Evolutionary conservation across 2,329 filamentous ascomycete species (phyloP).

Genomic region (Fusarium neocosmosporiellum): DNA sequence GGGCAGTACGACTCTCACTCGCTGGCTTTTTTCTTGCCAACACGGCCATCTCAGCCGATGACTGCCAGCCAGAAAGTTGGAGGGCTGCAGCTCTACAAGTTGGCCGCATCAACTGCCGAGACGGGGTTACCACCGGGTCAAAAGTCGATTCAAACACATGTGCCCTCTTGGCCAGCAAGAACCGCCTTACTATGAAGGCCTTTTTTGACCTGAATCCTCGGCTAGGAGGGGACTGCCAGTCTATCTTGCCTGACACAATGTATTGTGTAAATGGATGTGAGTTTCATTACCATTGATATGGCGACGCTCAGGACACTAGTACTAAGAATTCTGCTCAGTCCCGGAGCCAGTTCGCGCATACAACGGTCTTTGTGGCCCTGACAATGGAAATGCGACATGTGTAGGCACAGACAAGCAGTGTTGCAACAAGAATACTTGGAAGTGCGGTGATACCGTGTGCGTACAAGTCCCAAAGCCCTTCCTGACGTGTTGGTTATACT

Average conservation of each 20-base stretch:
- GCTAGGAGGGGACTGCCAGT: slow-evolving; percentile 1
- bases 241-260: slow-evolving; percentile 4
- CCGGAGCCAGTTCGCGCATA: neutral
- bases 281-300: neutral
- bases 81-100: neutral
- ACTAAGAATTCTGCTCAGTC: neutral
- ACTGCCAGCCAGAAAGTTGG: slow-evolving; percentile 6
- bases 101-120: slow-evolving; percentile 7
- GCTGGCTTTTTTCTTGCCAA: neutral
- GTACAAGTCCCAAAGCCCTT: neutral
- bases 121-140: neutral
- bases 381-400: slow-evolving; percentile 17
- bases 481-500: neutral
- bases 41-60: neutral
- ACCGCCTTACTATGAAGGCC: neutral
- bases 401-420: slow-evolving; percentile 17
- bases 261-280: slow-evolving; percentile 22
- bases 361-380: slow-evolving; percentile 11
- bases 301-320: neutral
- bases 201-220: slow-evolving; percentile 14
- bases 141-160: neutral
- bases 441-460: slow-evolving; percentile 14
- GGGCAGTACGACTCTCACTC: neutral
- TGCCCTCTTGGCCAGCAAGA: neutral
- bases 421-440: slow-evolving; percentile 26